Evolutionary conservation across 2,329 filamentous ascomycete species (phyloP), one percentile per base, ranked within the genome.

Genomic region (Xylariaceae sp.): DNA sequence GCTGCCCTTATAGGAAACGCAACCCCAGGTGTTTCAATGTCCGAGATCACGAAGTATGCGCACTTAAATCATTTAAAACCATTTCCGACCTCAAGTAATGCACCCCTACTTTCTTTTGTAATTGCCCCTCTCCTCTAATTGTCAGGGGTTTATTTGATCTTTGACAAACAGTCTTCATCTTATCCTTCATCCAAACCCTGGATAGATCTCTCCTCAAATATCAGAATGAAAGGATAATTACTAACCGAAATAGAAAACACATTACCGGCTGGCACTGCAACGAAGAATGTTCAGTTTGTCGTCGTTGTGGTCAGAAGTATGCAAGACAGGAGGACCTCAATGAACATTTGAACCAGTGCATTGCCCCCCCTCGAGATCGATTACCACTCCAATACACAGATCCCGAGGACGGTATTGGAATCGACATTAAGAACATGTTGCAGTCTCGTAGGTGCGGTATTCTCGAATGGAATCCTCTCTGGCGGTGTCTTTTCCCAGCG

Each of bases 21-120:
- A 50, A 52, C 33, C 47, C 50, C 32, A 25, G 41, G 21, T 36
- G 50, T 10, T 52, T 52, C 17, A 52, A 48, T 34, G 37, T 52
- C 36, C 44, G 44, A 16, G 47, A 50, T 5, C 27, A 52, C 23
- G 33, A 40, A 16, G 41, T 44, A 14, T 52, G 50, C 17, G 50
- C 50, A 12, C 50, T 43, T 20, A 52, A 33, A n/a, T 47, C 50
- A 2, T 50, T 45, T 35, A 17, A 25, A 22, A 34, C 29, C 19
- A 44, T 52, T 42, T 33, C 47, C 4, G 22, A 27, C 12, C 27
- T 52, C 27, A 52, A 48, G 50, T 52, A 45, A 45, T 42, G 5
- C 14, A 17, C 25, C n/a, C n/a, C n/a, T 29, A 27, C 17, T 38
- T 36, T 37, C 14, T 23, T 27, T n/a, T n/a, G n/a, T 40, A 16